Conservation (phyloP, 225 moss, liverwort and hornwort species). For the Anthoceros angustus region DNA sequence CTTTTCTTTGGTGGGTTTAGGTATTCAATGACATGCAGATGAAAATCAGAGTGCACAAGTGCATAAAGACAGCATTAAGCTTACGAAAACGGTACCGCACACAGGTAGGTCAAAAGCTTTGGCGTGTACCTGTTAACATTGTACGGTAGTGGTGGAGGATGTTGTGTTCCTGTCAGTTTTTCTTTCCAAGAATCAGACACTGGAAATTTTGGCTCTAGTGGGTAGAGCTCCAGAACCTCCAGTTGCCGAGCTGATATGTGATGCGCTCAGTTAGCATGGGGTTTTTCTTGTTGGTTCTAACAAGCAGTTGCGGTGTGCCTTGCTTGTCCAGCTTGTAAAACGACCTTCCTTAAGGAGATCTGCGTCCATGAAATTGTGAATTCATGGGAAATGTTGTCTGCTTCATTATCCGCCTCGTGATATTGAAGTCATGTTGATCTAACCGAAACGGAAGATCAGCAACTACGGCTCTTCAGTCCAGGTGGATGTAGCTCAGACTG, state of each 20-base stretch:
- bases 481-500: no score
- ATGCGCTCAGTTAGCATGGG: background rate
- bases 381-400: background rate
- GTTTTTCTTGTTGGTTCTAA: background rate
- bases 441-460: background rate
- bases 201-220: no score
- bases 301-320: background rate
- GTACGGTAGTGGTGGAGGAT: background rate
- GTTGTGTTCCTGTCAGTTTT: background rate
- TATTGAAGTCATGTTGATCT: background rate
- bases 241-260: background rate
- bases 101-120: slow-evolving; percentile 22
- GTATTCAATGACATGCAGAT: slow-evolving; percentile 64
- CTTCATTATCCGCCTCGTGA: background rate
- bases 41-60: slow-evolving; percentile 56
- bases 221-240: background rate
- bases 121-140: background rate
- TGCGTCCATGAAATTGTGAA: background rate
- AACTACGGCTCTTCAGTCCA: background rate
- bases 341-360: background rate
- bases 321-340: background rate
- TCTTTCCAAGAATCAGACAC: background rate
- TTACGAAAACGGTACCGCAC: slow-evolving; percentile 59
- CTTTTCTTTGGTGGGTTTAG: no score
- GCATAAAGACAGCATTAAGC: slow-evolving; percentile 53